These are phyloP conservation scores for Nemania sp. DNA, from an alignment of 2,329 filamentous ascomycete genomes.

Conservation along the genomic window DNA sequence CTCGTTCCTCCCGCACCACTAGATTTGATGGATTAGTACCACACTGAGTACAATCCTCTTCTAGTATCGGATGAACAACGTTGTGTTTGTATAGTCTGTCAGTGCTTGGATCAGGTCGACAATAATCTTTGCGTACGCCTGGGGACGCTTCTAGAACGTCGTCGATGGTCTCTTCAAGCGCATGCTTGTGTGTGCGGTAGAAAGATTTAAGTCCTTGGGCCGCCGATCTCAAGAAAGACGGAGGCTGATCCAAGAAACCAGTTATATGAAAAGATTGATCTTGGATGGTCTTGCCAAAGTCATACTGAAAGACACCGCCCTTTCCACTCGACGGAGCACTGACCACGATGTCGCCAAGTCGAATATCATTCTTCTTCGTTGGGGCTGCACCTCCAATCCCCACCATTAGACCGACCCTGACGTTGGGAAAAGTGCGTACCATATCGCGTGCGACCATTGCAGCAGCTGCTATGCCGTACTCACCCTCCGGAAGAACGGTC, in stretches of 20 bases:
- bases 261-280: not conserved
- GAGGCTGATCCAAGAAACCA: conserved; percentile 7
- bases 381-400: conserved; percentile 44
- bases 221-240: not conserved
- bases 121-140: conserved; percentile 34
- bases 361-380: conserved; percentile 24
- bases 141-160: conserved; percentile 31
- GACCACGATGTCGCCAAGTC: conserved; percentile 16
- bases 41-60: not conserved
- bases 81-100: conserved; percentile 37
- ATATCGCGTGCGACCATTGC: conserved; percentile 38
- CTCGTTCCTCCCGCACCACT: not conserved
- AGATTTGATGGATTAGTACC: not conserved
- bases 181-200: conserved; percentile 24
- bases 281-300: conserved; percentile 10
- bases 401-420: conserved; percentile 40
- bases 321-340: not conserved
- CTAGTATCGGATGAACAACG: not conserved
- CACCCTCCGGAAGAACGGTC: conserved; percentile 32
- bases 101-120: conserved; percentile 29
- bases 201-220: conserved; percentile 34
- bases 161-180: conserved; percentile 37
- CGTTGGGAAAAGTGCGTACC: conserved; percentile 36
- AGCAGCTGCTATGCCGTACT: conserved; percentile 34
- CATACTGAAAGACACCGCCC: conserved; percentile 13